Evolutionary conservation across 768 basidiomycete genomes (phyloP).

Genomic region (Hericium rajendrae): DNA sequence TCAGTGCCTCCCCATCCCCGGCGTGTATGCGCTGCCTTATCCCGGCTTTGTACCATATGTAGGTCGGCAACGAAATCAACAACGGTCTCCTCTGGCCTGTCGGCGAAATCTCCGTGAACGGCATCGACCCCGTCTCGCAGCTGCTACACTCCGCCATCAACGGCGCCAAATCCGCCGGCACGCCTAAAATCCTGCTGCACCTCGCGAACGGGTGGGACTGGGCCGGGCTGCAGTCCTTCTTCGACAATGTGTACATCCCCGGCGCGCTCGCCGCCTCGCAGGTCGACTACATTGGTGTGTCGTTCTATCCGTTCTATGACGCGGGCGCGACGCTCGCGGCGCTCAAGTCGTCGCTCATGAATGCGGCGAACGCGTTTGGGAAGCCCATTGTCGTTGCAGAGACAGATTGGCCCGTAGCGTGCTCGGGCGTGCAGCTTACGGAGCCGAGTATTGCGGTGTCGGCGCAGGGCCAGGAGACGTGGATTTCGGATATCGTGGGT

Average conservation of each 20-base stretch:
- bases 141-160: conserved; percentile 50
- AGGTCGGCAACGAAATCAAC: conserved; percentile 62
- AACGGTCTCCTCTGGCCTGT: conserved; percentile 54
- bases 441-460: conserved; percentile 34
- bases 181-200: conserved; percentile 46
- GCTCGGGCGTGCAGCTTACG: conserved; percentile 35
- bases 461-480: conserved; percentile 40
- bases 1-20: not conserved
- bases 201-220: conserved; percentile 50
- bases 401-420: conserved; percentile 52
- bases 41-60: not conserved
- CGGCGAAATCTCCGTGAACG: conserved; percentile 42
- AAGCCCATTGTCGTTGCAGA: conserved; percentile 58
- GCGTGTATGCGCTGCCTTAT: too few species aligned
- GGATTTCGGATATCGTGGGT: conserved; percentile 41
- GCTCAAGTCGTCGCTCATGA: conserved; percentile 41
- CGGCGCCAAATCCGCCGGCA: conserved; percentile 38
- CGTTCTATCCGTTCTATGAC: conserved; percentile 58
- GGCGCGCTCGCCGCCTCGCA: conserved; percentile 41
- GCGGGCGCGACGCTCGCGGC: conserved; percentile 43
- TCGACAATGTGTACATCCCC: conserved; percentile 38
- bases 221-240: conserved; percentile 37
- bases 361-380: conserved; percentile 35
- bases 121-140: conserved; percentile 44
- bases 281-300: conserved; percentile 52